Conservation (phyloP, 2,329 filamentous ascomycete genomes). For the Xylariaceae sp. region DNA sequence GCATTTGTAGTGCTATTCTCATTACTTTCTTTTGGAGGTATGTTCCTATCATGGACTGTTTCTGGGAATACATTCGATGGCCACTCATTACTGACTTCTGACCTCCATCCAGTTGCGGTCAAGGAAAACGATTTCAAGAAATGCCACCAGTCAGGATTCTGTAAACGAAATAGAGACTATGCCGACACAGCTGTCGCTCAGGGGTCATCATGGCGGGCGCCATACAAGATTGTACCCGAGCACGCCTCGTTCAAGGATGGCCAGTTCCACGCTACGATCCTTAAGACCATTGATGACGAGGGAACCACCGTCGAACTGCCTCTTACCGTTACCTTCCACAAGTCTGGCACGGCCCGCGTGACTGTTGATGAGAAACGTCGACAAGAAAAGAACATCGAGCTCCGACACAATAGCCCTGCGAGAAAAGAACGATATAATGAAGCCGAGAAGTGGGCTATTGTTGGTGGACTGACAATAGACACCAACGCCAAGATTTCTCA, state of each 20-base stretch:
- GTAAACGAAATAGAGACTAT: slow-evolving; percentile 89
- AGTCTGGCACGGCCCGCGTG: slow-evolving; percentile 86
- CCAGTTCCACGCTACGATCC: slow-evolving; percentile 77
- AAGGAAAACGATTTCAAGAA: slow-evolving; percentile 98
- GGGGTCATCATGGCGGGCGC: slow-evolving; percentile 74
- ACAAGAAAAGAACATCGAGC: slow-evolving; percentile 84
- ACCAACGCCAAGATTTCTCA: slow-evolving; percentile 71
- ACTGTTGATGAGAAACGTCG: slow-evolving; percentile 91
- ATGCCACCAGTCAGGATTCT: slow-evolving; percentile 95
- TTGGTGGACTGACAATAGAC: slow-evolving; percentile 78
- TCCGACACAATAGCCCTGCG: slow-evolving; percentile 82
- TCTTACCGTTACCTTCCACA: slow-evolving; percentile 83
- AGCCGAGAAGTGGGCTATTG: slow-evolving; percentile 82
- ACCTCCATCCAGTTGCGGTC: slow-evolving; percentile 67
- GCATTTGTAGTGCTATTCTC: slow-evolving; percentile 64
- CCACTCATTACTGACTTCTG: slow-evolving; percentile 6
- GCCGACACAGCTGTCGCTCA: slow-evolving; percentile 76
- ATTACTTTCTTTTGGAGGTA: slow-evolving; percentile 70
- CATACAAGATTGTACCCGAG: slow-evolving; percentile 76
- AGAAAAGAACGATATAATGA: slow-evolving; percentile 96
- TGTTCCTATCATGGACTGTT: slow-evolving; percentile 34
- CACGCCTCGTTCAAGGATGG: slow-evolving; percentile 80
- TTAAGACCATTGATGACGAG: slow-evolving; percentile 74
- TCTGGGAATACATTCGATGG: neutral
- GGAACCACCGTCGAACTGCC: slow-evolving; percentile 78